A percentile compares a stretch with the other conserved stretches of the same genome.
Conservation (phyloP, 495 filamentous ascomycete genomes). For the Penicillium steckii region DNA sequence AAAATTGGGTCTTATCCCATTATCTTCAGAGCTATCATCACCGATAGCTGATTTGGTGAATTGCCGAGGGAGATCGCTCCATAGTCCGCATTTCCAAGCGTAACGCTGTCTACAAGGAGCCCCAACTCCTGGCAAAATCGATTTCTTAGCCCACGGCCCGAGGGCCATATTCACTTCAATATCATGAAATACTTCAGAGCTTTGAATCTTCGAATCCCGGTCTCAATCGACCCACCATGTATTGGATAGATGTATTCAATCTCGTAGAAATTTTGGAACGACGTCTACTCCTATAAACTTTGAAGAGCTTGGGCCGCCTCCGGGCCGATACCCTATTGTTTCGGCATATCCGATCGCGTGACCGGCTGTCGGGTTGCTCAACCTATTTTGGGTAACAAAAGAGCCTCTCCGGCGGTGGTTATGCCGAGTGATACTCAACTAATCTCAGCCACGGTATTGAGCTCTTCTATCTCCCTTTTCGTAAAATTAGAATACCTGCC, state of each 20-base stretch:
- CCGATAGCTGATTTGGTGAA: neutral
- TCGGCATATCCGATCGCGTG: neutral
- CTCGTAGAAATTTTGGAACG: neutral
- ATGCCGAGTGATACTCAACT: neutral
- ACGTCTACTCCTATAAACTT: neutral
- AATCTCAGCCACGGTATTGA: too few species aligned
- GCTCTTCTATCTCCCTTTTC: too few species aligned
- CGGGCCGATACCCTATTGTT: neutral
- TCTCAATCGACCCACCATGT: too few species aligned
- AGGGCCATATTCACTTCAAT: too few species aligned
- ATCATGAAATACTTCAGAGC: too few species aligned
- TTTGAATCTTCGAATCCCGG: too few species aligned
- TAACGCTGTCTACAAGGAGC: too few species aligned
- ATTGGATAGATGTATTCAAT: neutral
- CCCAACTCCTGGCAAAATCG: too few species aligned
- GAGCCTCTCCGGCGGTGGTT: neutral
- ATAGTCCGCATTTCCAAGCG: too few species aligned
- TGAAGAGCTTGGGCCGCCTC: neutral
- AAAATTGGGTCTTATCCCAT: neutral
- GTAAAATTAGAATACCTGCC: too few species aligned
- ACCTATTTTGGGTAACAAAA: neutral
- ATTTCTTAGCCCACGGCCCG: too few species aligned
- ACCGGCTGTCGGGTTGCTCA: neutral
- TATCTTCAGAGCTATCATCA: neutral
- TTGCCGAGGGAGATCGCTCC: neutral